A percentile compares a stretch with the other conserved stretches of the same genome.
Evolutionary conservation across 2,329 filamentous ascomycete species (phyloP).

Genomic region (Conoideocrella luteorostrata): DNA sequence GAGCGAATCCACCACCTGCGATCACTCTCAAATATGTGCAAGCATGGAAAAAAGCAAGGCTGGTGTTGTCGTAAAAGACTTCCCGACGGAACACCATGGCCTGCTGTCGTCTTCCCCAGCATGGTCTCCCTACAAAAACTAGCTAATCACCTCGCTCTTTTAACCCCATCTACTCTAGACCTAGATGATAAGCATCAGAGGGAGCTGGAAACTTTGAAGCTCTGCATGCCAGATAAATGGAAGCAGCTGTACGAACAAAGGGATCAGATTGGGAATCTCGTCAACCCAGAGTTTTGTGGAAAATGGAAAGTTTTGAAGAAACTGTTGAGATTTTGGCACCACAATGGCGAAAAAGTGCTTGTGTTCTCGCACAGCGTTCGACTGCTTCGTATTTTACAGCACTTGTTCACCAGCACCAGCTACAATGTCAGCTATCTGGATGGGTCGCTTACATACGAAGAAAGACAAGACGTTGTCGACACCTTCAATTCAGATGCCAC

Average conservation of each 20-base stretch:
- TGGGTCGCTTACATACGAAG: conserved; percentile 74
- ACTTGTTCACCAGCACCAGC: conserved; percentile 78
- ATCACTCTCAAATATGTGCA: conserved; percentile 59
- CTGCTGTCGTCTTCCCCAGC: conserved; percentile 74
- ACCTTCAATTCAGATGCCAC: conserved; percentile 83
- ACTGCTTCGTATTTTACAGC: conserved; percentile 74
- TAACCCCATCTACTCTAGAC: conserved; percentile 65
- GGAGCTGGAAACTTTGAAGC: conserved; percentile 66
- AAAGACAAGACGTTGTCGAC: conserved; percentile 75
- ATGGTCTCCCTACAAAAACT: conserved; percentile 81
- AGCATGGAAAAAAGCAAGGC: conserved; percentile 58
- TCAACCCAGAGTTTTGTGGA: conserved; percentile 87
- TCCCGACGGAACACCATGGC: conserved; percentile 61
- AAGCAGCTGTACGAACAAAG: conserved; percentile 64
- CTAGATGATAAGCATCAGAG: conserved; percentile 66
- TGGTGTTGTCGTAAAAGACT: conserved; percentile 69
- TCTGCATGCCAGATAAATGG: conserved; percentile 71
- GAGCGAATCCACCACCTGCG: conserved; percentile 65
- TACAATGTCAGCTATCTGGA: conserved; percentile 92
- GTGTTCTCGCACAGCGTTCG: conserved; percentile 92
- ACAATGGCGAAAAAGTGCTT: conserved; percentile 85
- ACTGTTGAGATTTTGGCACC: conserved; percentile 82
- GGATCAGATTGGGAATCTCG: conserved; percentile 72
- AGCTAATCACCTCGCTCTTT: conserved; percentile 83
- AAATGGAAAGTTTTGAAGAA: conserved; percentile 93